Evolutionary conservation across 306 rosid genomes (phyloP), one percentile per base, ranked within the genome.

Genomic region (Astragalus membranaceus): DNA sequence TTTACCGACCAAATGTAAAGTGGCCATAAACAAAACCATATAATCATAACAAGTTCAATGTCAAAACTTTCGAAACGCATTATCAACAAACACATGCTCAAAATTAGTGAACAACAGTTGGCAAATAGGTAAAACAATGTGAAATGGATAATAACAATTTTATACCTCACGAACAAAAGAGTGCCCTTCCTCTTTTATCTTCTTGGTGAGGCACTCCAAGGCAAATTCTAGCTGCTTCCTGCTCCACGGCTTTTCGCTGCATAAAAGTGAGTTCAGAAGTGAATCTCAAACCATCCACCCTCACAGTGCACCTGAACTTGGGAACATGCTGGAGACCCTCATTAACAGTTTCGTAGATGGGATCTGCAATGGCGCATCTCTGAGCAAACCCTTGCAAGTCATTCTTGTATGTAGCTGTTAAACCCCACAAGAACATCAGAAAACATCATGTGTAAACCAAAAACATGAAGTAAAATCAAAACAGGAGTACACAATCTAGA

Each of bases 181-280:
- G 61, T 36, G 13, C 2, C 14, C 86, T 56, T 84, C 86, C 7
- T 75, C 72, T 67, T 49, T 77, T 7, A 64, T 48, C 51, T 53
- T 73, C n/a, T 47, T 7, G 8, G 37, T 14, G 59, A 83, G 55
- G 13, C 1, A 3, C 17, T 71, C 84, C 16, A 81, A 15, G 0
- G 91, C 93, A 39, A n/a, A 82, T 11, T 49, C 60, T 83, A 2
- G 93, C 87, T 7, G 20, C 92, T 2, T 83, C 86, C 2, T 89
- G 85, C 11, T 87, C 93, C 1, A 91, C 89, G 1, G 75, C 82
- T 76, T 69, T 84, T 30, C 81, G 57, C 0, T 37, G 64, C 0
- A 46, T 0, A 58, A 78, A 89, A 3, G 81, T 66, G 30, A 44
- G 52, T 2, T 75, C 29, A 1, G 86, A 71, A n/a, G 83, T 72